Evolutionary conservation across 2,329 filamentous ascomycete genomes (phyloP), one percentile per base, ranked within the genome.

Genomic region (Clarireedia homoeocarpa): DNA sequence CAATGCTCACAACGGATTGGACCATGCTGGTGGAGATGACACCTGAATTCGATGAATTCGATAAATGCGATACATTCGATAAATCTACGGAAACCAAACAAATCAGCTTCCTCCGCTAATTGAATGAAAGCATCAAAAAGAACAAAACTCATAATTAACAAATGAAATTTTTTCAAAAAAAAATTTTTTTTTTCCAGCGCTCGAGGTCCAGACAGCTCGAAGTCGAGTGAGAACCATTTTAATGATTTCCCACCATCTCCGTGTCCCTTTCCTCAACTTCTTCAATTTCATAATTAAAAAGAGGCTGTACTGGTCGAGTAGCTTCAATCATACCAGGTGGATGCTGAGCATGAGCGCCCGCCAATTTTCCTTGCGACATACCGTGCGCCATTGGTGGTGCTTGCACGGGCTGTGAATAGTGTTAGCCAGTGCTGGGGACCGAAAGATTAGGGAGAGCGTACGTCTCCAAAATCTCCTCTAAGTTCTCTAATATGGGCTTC

Each of bases 101-200:
- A 61, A 69, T 69, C 66, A 69, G 67, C 66, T 61, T 61, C 61
- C 60, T 54, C 54, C 57, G 52, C 58, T 44, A 51, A 40, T 55
- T 50, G 24, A 40, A 55, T 45, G 42, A 23, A 23, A 20, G 42
- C n/a, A 5, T 17, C 50, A 57, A 15, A 56, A 55, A 48, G 42
- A 17, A 26, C 24, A 27, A 53, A 48, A 20, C 14, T 30, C 10
- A 20, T 36, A 42, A 49, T 30, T 30, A 54, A 14, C 38, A 50
- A 50, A 38, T 36, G 26, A 53, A 45, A 20, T 49, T 15, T 24
- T 17, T 20, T 30, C 26, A 12, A 39, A 48, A 17, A 17, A 17
- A 17, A 17, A 17, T 17, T 20, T 20, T 20, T 20, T 20, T 20
- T 44, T 23, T 23, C 12, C 30, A 42, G n/a, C 14, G 17, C 45